Percentiles rank a stretch among this genome's conserved stretches.
Conservation (phyloP, 345 rosid genomes). For the Theobroma cacao region DNA sequence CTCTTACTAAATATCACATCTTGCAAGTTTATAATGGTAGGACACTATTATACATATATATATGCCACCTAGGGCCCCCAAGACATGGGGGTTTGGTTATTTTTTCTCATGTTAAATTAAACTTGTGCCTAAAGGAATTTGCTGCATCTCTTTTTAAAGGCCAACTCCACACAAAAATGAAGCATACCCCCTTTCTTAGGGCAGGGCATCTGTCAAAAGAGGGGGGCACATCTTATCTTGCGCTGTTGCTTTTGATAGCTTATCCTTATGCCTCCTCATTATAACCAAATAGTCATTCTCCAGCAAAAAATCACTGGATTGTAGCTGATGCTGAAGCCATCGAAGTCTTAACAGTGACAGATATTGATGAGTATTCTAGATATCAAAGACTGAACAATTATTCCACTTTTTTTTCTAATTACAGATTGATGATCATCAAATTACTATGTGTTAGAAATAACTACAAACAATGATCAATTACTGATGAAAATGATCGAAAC, state of each 20-base stretch:
- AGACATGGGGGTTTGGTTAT: not conserved
- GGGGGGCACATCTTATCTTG: not conserved
- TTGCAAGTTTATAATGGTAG: constrained; percentile 1
- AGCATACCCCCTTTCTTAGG: not conserved
- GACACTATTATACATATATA: not conserved
- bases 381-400: not conserved
- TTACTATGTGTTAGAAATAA: not conserved
- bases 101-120: not conserved
- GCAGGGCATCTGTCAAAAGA: not conserved
- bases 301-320: not conserved
- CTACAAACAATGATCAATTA: not conserved
- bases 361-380: not conserved
- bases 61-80: not conserved
- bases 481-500: not conserved
- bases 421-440: not conserved
- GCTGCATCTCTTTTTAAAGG: not conserved
- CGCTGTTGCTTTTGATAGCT: not conserved
- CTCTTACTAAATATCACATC: not conserved
- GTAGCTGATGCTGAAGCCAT: not conserved
- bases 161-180: not conserved
- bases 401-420: not conserved
- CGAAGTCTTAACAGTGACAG: not conserved
- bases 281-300: not conserved
- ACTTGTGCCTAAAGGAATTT: not conserved
- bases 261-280: not conserved